Base-by-base conservation (phyloP, 2,329 filamentous ascomycete genomes). In the Graphilbum sp. region DNA sequence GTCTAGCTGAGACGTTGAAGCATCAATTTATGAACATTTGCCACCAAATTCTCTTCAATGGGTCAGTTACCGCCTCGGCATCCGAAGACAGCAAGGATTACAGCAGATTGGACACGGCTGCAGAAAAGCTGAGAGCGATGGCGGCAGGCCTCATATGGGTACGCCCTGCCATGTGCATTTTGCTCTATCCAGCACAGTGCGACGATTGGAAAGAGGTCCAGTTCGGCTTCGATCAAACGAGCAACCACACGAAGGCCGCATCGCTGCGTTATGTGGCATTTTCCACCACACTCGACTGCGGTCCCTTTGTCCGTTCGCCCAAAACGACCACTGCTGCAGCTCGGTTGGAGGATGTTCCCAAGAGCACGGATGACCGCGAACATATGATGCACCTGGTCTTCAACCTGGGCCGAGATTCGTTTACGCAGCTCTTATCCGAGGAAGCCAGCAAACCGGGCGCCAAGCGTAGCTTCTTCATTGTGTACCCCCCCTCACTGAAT, bases 391-490 rank as follows among this genome's bases (percentile, higher is more conserved):
- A 46, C 34, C 37, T 36, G 5, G 42, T 54, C n/a, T 50, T 51
- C 18, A 32, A 37, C 2, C 46, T 59, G 16, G 50, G 53, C 12
- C 60, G 58, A 34, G 42, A 52, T 11, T 41, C 46, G 9, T 51
- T 61, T 1, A 39, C 46, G 3, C 32, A 25, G 5, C 34, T 49
- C 2, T 36, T 46, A 15, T 35, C 43, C 3, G 17, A 12, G 4
- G 5, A 17, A 3, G n/a, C 34, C 13, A 20, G 37, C 20, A 34
- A 43, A 8, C 48, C 45, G 20, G 46, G 52, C 4, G 47, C 41
- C 13, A 46, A 45, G 0, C 52, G 55, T 35, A 51, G 50, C 19
- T 64, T 72, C 44, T 72, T 63, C 42, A 48, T 75, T 1, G 53
- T 63, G 2, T 72, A 72, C 36, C 67, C 69, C 1, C 46, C 48